Base-by-base conservation (phyloP, 352 stramenopile species). In the Phytophthora hibernalis region DNA sequence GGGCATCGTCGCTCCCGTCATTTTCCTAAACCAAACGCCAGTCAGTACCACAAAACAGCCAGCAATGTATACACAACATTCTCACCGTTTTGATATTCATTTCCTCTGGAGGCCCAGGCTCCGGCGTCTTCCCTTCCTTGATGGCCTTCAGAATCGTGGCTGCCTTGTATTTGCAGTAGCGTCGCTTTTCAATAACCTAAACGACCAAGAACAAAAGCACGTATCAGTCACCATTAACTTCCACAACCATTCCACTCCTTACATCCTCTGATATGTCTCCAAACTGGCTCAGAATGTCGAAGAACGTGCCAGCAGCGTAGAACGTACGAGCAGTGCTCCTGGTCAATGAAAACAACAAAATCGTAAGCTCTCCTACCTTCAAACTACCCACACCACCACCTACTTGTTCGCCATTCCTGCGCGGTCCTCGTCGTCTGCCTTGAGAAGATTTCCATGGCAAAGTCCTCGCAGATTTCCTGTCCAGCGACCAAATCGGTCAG, bases 201-300 rank as follows among this genome's bases (percentile, higher is more conserved):
- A 61, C 44, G 12, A 6, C 7, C 31, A 30, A 33, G 49, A 15
- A 10, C 40, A 43, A 12, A 3, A 40, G 13, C 18, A 61, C 38
- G 7, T 40, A 60, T 72, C 37, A 64, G 45, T 42, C 11, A 21
- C 30, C 13, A 7, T 15, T 12, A 33, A n/a, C 13, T 43, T n/a
- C 4, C 26, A 26, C 33, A 40, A 18, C 7, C 37, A 21, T 8
- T 22, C 18, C 13, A n/a, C 6, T 20, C 18, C 83, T 52, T 55
- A 94, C 85, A 61, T 95, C 80, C 38, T 97, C 85, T 10, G 82
- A 85, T 31, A 90, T 79, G 3, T 91, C 71, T 33, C 96, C 91
- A 79, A 99, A 99, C 76, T 99, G 97, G 55, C 95, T 89, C 49
- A 99, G 77, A 52, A 98, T 98, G 72, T 99, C 96, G 54, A 98